Base-by-base conservation (phyloP, 371 early-diverging fungal species). In the Apophysomyces ossiformis region DNA sequence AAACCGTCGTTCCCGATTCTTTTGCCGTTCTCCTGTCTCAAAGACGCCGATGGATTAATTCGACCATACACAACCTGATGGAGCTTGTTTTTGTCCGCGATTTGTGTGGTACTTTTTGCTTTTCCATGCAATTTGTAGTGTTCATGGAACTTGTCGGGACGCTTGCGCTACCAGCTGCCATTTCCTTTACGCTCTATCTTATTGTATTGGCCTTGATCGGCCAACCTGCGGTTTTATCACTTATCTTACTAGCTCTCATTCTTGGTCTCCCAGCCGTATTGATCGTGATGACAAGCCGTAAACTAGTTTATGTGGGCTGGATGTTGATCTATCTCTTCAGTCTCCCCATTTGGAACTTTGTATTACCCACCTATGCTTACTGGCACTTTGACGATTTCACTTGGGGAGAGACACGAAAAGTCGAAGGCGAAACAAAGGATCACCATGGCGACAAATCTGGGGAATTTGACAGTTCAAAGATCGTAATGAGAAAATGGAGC, bases 311-410 rank as follows among this genome's bases (percentile, higher is more conserved):
- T 77, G 88, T 98, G 8, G 89, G 91, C 26, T 99, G 99, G 99
- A 96, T 99, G 93, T 37, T 96, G 41, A 79, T 97, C 44, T 98
- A 97, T 68, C 82, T 98, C 21, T 57, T 95, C 62, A 94, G 95
- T 43, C 76, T 97, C 32, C 99, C 99, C 2, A 87, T 99, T 32
- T 99, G 97, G 96, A 95, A 97, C 72, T 92, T 98, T 68, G 85
- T 95, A 63, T 82, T 99, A 45, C 99, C 99, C 0, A 78, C 92
- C 1, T 99, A 99, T 79, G 93, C 98, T 12, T 96, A 93, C 83
- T 99, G 99, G 99, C 96, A 98, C 75, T 97, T 99, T 84, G 99
- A 99, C 77, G 99, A 99, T 80, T 99, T 99, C 71, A 91, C 94
- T 5, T 99, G 99, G 98, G 97, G 98, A 44, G 93, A 95, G 71